These are phyloP conservation scores for Pyrenochaeta sp. DNA, from an alignment of 2,329 filamentous ascomycete species.

Conservation along the genomic window DNA sequence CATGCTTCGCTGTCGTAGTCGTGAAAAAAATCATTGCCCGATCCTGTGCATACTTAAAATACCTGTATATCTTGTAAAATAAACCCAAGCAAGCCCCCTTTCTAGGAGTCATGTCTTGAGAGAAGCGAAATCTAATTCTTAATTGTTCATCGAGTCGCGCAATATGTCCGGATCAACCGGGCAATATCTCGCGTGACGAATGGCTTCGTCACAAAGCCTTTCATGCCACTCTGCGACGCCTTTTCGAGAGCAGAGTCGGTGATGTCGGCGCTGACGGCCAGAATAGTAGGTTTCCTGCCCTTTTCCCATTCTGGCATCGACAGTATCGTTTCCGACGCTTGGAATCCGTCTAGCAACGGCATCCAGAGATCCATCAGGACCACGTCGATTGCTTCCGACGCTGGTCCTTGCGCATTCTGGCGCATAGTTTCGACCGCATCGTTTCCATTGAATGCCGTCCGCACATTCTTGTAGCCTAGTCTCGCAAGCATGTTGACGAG, in stretches of 20 bases:
- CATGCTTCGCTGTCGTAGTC: no score
- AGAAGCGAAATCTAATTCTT: slow-evolving; percentile 5
- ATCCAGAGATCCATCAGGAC: slow-evolving; percentile 81
- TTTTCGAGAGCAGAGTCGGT: slow-evolving; percentile 68
- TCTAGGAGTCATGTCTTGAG: no score
- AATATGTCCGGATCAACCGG: slow-evolving; percentile 63
- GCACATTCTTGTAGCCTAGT: slow-evolving; percentile 69
- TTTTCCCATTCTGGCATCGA: slow-evolving; percentile 53
- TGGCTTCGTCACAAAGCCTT: slow-evolving; percentile 73
- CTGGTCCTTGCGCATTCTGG: slow-evolving; percentile 39
- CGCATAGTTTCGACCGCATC: slow-evolving; percentile 71
- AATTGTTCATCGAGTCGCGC: slow-evolving; percentile 25
- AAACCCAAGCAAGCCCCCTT: slow-evolving; percentile 10
- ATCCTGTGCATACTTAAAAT: no score
- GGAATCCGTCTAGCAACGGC: slow-evolving; percentile 76
- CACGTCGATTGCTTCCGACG: slow-evolving; percentile 61
- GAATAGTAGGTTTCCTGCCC: slow-evolving; percentile 52
- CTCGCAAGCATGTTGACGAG: slow-evolving; percentile 71
- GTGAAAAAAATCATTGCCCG: no score
- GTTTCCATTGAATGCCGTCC: slow-evolving; percentile 72
- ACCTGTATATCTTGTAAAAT: slow-evolving; percentile 3
- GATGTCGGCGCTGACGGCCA: slow-evolving; percentile 72
- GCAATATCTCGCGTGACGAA: slow-evolving; percentile 70
- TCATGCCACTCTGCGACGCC: slow-evolving; percentile 69
- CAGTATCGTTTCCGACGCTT: slow-evolving; percentile 70